phyloP scores from a whole-genome alignment of 805 yeast species.

The Barnettozyma vustinii region DNA sequence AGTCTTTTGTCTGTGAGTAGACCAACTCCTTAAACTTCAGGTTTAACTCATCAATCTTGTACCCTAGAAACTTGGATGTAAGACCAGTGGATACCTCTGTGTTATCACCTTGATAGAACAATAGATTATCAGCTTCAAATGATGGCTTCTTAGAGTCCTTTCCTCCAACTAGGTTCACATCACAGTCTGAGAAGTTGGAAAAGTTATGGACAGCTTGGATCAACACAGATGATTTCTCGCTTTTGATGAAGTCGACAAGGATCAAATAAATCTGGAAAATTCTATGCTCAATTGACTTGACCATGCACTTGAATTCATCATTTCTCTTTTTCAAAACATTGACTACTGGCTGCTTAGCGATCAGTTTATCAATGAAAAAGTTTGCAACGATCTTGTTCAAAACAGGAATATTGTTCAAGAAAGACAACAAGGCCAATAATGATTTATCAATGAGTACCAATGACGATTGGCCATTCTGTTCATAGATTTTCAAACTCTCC shows the following conservation, averaged over 20 bases:
- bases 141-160: background rate
- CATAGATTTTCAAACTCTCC: conserved; percentile 50
- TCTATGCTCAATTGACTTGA: conserved; percentile 36
- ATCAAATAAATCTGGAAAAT: conserved; percentile 40
- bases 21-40: conserved; percentile 21
- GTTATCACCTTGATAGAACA: conserved; percentile 18
- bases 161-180: background rate
- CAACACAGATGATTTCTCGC: conserved; percentile 25
- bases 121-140: conserved; percentile 11
- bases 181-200: conserved; percentile 32
- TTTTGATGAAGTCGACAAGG: conserved; percentile 22
- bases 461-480: conserved; percentile 32
- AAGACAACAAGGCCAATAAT: conserved; percentile 50
- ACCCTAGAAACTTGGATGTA: conserved; percentile 40
- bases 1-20: conserved; percentile 10
- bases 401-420: conserved; percentile 34
- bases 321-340: conserved; percentile 9
- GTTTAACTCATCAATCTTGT: conserved; percentile 33
- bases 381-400: conserved; percentile 41
- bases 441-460: conserved; percentile 54
- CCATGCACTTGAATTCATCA: background rate
- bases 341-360: conserved; percentile 10
- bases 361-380: conserved; percentile 36
- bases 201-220: conserved; percentile 37
- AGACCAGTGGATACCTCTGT: conserved; percentile 48